phyloP scores from a whole-genome alignment of 129 eudicot genomes.

The Helichrysum umbraculigerum region DNA sequence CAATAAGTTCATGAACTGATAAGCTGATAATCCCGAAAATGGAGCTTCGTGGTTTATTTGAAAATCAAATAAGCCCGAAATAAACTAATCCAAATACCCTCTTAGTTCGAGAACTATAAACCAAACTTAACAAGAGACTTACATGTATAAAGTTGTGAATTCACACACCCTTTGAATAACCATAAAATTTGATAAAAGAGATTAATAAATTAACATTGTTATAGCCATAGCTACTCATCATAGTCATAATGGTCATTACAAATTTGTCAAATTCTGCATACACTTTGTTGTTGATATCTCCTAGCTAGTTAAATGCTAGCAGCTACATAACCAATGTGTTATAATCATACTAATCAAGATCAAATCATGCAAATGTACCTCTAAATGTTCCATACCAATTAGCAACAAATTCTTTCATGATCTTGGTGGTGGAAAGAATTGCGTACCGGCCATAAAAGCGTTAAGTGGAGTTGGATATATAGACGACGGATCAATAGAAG shows the following conservation, averaged over 20 bases:
- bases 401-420: constrained; percentile 40
- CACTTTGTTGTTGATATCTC: constrained; percentile 23
- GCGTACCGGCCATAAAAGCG: constrained; percentile 96
- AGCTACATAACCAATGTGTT: constrained; percentile 33
- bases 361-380: constrained; percentile 33
- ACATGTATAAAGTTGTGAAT: no score
- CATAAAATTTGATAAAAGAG: neutral
- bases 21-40: no score
- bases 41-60: neutral
- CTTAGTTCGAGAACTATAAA: neutral
- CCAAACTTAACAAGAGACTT: no score
- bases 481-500: constrained; percentile 58
- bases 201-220: constrained; percentile 29
- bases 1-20: no score
- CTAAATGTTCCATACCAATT: constrained; percentile 17
- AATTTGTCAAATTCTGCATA: constrained; percentile 27
- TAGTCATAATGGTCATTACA: constrained; percentile 26
- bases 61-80: no score
- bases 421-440: constrained; percentile 88
- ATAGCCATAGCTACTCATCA: constrained; percentile 7
- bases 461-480: constrained; percentile 73
- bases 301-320: constrained; percentile 37
- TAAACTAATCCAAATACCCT: no score
- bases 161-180: no score
- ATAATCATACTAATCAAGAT: constrained; percentile 9